phyloP scores from a whole-genome alignment of 768 basidiomycete genomes.

The Punctularia strigosozonata region DNA sequence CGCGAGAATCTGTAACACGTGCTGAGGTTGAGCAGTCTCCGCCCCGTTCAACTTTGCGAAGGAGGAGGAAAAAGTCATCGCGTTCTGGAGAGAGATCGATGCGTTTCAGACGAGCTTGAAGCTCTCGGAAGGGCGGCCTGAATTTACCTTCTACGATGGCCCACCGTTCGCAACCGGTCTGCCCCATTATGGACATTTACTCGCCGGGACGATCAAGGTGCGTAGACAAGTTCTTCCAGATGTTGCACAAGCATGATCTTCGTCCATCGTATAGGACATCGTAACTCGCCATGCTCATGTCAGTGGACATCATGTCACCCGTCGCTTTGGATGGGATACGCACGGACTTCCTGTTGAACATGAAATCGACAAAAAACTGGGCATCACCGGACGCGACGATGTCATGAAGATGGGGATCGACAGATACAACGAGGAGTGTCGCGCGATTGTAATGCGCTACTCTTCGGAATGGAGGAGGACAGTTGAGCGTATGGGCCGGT shows the following conservation, averaged over 20 bases:
- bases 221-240: conserved; percentile 10
- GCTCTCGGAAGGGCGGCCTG: conserved; percentile 81
- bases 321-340: conserved; percentile 98
- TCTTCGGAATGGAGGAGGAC: conserved; percentile 88
- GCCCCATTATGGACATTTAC: conserved; percentile 91
- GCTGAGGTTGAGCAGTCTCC: conserved; percentile 39
- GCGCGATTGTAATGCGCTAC: conserved; percentile 96
- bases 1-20: not conserved
- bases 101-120: conserved; percentile 93
- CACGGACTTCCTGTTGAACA: conserved; percentile 98
- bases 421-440: conserved; percentile 95
- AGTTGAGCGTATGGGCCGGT: conserved; percentile 96
- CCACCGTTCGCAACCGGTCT: conserved; percentile 95
- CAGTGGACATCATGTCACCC: conserved; percentile 83
- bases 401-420: conserved; percentile 94
- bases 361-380: conserved; percentile 95
- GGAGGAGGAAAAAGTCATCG: conserved; percentile 84
- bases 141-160: conserved; percentile 94
- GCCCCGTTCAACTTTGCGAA: conserved; percentile 71
- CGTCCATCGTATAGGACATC: conserved; percentile 60
- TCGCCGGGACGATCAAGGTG: conserved; percentile 91
- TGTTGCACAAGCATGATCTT: conserved; percentile 3
- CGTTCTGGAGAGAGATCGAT: conserved; percentile 93
- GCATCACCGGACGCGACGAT: conserved; percentile 86
- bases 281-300: conserved; percentile 93